phyloP scores from a whole-genome alignment of 1,284 basidiomycete genomes.

The Heterobasidion irregulare region DNA sequence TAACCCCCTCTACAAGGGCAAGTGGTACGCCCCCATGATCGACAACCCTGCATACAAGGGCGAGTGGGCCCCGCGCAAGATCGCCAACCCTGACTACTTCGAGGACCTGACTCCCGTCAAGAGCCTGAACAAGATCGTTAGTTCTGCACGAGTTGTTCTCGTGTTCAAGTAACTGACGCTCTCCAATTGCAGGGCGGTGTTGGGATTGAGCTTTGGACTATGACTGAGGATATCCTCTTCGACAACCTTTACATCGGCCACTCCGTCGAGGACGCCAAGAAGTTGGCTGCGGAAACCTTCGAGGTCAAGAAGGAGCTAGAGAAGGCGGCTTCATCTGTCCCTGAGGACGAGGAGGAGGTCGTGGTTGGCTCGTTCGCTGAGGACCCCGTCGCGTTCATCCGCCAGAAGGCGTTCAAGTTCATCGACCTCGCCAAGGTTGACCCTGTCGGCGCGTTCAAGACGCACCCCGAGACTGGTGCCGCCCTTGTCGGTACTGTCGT shows the following conservation, averaged over 20 bases:
- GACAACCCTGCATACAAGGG: conserved; percentile 98
- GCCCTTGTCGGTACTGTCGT: conserved; percentile 66
- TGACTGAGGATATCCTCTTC: conserved; percentile 96
- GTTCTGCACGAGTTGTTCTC: conserved; percentile 13
- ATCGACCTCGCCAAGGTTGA: conserved; percentile 66
- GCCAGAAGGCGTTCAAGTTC: conserved; percentile 68
- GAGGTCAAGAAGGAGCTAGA: conserved; percentile 75
- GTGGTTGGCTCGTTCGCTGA: conserved; percentile 55
- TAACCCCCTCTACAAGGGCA: conserved; percentile 93
- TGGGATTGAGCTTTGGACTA: conserved; percentile 97
- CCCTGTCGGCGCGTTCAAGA: conserved; percentile 70
- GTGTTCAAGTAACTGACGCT: conserved; percentile 1
- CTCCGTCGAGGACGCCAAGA: conserved; percentile 76
- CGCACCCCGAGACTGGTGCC: conserved; percentile 78
- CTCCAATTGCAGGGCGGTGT: conserved; percentile 64
- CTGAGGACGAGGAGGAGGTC: conserved; percentile 46
- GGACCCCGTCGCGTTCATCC: conserved; percentile 74
- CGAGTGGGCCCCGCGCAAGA: conserved; percentile 87
- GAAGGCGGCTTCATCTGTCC: conserved; percentile 40
- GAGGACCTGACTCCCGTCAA: conserved; percentile 85
- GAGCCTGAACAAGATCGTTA: conserved; percentile 74
- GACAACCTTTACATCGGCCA: conserved; percentile 93
- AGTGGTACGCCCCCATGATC: conserved; percentile 90
- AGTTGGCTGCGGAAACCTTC: conserved; percentile 78
- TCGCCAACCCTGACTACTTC: conserved; percentile 89